phyloP scores from a whole-genome alignment of 2,329 filamentous ascomycete species.

The Periconia sp. region DNA sequence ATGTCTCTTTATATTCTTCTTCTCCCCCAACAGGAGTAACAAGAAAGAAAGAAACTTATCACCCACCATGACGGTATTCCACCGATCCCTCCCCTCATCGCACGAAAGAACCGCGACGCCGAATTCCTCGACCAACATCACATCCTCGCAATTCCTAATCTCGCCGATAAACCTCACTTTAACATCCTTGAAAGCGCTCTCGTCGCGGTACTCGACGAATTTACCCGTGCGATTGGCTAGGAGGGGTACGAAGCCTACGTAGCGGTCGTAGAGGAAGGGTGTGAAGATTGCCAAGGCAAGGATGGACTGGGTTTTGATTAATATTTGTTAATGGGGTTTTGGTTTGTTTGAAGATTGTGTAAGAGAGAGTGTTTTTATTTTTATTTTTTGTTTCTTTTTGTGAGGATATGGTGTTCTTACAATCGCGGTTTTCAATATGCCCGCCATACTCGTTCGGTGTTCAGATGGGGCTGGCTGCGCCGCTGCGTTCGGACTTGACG shows the following conservation, averaged over 20 bases:
- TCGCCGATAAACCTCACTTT: conserved; percentile 35
- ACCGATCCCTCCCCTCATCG: conserved; percentile 45
- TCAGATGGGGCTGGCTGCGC: no score
- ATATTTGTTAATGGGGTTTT: no score
- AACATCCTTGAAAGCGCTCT: conserved; percentile 28
- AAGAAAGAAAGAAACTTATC: background rate
- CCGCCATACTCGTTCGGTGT: no score
- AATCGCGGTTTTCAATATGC: no score
- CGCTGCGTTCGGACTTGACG: no score
- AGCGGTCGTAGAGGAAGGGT: conserved; percentile 34
- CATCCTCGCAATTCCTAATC: conserved; percentile 49
- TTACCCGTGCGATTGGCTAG: conserved; percentile 23
- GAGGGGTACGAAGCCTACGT: conserved; percentile 17
- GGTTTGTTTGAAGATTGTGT: no score
- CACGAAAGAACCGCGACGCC: conserved; percentile 48
- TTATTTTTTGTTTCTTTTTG: no score
- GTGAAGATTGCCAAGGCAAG: conserved; percentile 11
- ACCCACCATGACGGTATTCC: conserved; percentile 51
- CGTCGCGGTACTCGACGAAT: conserved; percentile 19
- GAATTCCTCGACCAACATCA: conserved; percentile 38
- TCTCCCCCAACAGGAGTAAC: background rate
- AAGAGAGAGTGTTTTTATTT: no score
- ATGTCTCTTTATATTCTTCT: no score
- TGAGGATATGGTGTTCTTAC: no score
- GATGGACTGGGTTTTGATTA: no score